These are phyloP conservation scores for Boletellus emodensis DNA, from an alignment of 768 basidiomycete genomes.

Conservation along the genomic window DNA sequence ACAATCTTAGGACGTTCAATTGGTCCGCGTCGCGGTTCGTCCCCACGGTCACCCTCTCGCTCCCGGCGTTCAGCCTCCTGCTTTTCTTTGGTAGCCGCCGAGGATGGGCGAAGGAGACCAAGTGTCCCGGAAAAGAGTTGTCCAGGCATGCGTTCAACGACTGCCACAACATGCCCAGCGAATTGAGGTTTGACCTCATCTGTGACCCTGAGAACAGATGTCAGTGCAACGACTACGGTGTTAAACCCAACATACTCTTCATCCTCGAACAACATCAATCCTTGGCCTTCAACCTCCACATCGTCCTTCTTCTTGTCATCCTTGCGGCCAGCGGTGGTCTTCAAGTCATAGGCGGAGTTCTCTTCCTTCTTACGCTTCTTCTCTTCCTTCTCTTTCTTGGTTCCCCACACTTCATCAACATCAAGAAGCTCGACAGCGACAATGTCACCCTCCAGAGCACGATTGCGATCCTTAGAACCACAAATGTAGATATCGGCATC, in stretches of 20 bases:
- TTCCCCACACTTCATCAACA: constrained; percentile 96
- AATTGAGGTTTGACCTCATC: constrained; percentile 98
- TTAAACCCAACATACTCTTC: constrained; percentile 65
- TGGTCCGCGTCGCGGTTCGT: constrained; percentile 72
- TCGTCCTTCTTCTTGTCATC: constrained; percentile 99
- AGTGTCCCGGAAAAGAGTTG: constrained; percentile 98
- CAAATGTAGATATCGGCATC: constrained; percentile 99
- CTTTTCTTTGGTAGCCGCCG: constrained; percentile 97
- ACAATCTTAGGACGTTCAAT: constrained; percentile 97
- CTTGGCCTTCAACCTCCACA: constrained; percentile 98
- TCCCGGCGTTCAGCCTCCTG: constrained; percentile 97
- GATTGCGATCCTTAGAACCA: constrained; percentile 97
- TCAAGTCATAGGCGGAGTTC: constrained; percentile 90
- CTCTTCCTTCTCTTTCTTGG: constrained; percentile 99
- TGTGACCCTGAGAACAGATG: constrained; percentile 61
- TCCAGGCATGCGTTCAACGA: constrained; percentile 98
- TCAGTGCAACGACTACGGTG: constrained; percentile 6
- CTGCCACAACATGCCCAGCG: constrained; percentile 99
- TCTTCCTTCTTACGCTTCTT: constrained; percentile 99
- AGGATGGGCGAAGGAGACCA: constrained; percentile 91
- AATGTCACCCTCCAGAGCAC: constrained; percentile 96
- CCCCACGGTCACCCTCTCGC: constrained; percentile 88
- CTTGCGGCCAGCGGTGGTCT: constrained; percentile 69
- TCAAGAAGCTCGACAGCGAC: constrained; percentile 97
- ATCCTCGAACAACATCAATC: constrained; percentile 93